Base-by-base conservation (phyloP, 2,329 filamentous ascomycete species). In the Diaporthe velutina region DNA sequence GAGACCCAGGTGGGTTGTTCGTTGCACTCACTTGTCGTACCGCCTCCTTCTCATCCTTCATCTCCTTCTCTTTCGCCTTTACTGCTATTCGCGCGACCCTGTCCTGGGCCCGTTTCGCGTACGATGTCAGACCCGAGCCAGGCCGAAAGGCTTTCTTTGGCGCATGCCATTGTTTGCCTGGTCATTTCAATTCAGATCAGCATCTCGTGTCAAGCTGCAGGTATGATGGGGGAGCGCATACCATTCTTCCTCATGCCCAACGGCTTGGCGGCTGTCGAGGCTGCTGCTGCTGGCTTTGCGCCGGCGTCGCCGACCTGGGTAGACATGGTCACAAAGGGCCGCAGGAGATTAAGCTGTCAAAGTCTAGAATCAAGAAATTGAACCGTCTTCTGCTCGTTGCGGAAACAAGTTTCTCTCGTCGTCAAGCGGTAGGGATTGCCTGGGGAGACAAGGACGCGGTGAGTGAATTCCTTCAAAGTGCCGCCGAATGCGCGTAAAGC, bases 21-120 rank as follows among this genome's bases (percentile, higher is more conserved):
- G 61, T 70, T 48, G 55, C 60, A 77, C 89, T 76, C 84, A 97
- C 95, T 88, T 96, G 88, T 85, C 95, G 90, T 84, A 93, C 93
- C n/a, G 93, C 91, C 82, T 98, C 95, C 85, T 98, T 98, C 86
- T 98, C 97, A 0, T 95, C 94, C 87, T 96, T 97, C 91, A 99
- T 92, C 84, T 98, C 95, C 85, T 94, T 96, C 86, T 98, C 97
- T 81, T 95, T 95, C 48, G 95, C 94, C 86, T 98, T 98, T 79
- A 94, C 90, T n/a, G 94, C 91, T 17, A 91, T 90, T 79, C 92
- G 89, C 10, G 92, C 90, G 76, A 92, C 90, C 70, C 95, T 91
- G 76, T 92, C 89, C 79, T 93, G 92, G 60, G 91, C 86, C 71
- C 96, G 92, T 84, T 95, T 93, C 78, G 93, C 92, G 83, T 93